phyloP scores from a whole-genome alignment of 1,284 basidiomycete species.

The Xerocomus minutiporus region DNA sequence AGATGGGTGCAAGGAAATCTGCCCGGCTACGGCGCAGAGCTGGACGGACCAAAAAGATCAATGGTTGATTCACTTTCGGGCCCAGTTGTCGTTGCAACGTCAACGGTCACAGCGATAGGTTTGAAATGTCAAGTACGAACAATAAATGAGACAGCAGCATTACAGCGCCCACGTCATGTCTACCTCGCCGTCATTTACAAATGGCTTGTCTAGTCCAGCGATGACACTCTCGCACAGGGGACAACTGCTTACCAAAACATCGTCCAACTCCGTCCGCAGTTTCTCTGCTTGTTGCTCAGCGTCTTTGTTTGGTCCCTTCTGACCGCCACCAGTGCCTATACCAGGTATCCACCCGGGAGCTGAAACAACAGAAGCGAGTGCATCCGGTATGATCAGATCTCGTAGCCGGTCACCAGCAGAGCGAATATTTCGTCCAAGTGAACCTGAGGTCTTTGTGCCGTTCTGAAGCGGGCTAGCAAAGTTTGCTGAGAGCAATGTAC shows the following conservation, averaged over 20 bases:
- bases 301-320: conserved; percentile 49
- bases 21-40: conserved; percentile 64
- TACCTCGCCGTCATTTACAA: conserved; percentile 75
- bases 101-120: background rate
- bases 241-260: conserved; percentile 81
- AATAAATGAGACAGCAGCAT: conserved; percentile 1
- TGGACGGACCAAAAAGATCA: conserved; percentile 74
- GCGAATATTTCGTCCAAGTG: conserved; percentile 75
- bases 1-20: conserved; percentile 78
- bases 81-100: background rate
- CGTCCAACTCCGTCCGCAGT: conserved; percentile 78
- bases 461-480: conserved; percentile 58
- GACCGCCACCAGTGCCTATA: conserved; percentile 44
- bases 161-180: conserved; percentile 81
- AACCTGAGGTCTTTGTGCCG: conserved; percentile 54
- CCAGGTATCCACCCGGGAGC: conserved; percentile 65
- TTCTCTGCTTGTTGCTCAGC: conserved; percentile 61
- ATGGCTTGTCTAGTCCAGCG: conserved; percentile 80
- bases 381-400: conserved; percentile 89
- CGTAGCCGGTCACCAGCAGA: conserved; percentile 86
- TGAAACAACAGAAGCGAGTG: conserved; percentile 70
- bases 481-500: conserved; percentile 68
- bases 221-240: conserved; percentile 89
- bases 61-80: conserved; percentile 29
- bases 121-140: conserved; percentile 4